Percentiles rank a stretch among this genome's conserved stretches.
Evolutionary conservation across 176 grass and related monocot species (phyloP).

Genomic region (Aegilops sharonensis): DNA sequence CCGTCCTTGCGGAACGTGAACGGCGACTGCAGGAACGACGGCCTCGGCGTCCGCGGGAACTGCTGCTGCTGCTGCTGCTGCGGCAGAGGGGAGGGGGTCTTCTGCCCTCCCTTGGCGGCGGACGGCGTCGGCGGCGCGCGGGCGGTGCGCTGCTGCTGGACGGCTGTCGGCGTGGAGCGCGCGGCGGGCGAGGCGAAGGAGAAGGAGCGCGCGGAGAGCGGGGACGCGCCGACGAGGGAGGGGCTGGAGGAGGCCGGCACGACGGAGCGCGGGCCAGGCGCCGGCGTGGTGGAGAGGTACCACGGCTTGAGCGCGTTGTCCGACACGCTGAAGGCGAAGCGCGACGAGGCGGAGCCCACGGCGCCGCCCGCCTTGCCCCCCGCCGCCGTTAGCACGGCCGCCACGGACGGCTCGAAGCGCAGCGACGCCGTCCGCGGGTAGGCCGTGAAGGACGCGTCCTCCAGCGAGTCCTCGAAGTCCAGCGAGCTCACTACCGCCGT

Average conservation of each 20-base stretch:
- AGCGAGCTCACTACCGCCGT: slow-evolving; percentile 72
- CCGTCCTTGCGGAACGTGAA: slow-evolving; percentile 82
- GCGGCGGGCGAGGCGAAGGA: slow-evolving; percentile 94
- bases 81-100: slow-evolving; percentile 28
- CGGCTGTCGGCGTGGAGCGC: slow-evolving; percentile 42
- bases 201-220: slow-evolving; percentile 89
- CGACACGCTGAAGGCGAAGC: slow-evolving; percentile 84
- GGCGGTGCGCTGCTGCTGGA: slow-evolving; percentile 12
- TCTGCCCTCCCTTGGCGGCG: slow-evolving; percentile 24
- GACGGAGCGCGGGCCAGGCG: slow-evolving; percentile 50
- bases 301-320: slow-evolving; percentile 94
- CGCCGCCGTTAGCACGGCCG: slow-evolving; percentile 7
- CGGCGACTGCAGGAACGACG: slow-evolving; percentile 94
- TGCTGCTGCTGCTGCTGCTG: slow-evolving; percentile 16
- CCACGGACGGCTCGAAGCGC: slow-evolving; percentile 58
- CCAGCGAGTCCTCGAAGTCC: slow-evolving; percentile 92
- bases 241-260: slow-evolving; percentile 57
- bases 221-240: slow-evolving; percentile 85
- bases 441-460: slow-evolving; percentile 72
- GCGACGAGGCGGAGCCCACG: slow-evolving; percentile 73
- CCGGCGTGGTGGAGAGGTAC: slow-evolving; percentile 83
- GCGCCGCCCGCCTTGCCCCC: slow-evolving; percentile 12
- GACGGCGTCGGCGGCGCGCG: slow-evolving; percentile 27
- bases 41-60: slow-evolving; percentile 76
- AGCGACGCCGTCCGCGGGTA: slow-evolving; percentile 87